Conservation (phyloP, 495 filamentous ascomycete species). For the Neurospora intermedia region DNA sequence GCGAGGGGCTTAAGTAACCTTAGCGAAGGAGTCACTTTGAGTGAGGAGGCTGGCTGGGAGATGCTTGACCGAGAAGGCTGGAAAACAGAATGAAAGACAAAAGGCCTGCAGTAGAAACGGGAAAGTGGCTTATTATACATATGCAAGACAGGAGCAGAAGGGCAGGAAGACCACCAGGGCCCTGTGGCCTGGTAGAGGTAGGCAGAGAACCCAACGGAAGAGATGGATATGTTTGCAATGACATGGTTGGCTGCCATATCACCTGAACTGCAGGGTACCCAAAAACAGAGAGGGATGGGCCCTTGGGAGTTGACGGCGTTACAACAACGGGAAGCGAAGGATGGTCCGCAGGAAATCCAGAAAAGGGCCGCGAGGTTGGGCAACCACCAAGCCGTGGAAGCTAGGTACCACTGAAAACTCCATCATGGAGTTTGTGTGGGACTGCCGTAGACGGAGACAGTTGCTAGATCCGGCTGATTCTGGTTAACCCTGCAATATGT, state of each 20-base stretch:
- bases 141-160: neutral
- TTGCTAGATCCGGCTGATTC: neutral
- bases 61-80: slow-evolving; percentile 13
- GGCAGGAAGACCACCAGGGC: neutral
- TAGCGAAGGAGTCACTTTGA: slow-evolving; percentile 36
- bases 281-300: neutral
- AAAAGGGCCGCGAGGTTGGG: slow-evolving; percentile 11
- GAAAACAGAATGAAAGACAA: slow-evolving; percentile 6
- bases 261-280: slow-evolving; percentile 10
- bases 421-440: neutral
- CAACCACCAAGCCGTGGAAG: slow-evolving; percentile 1
- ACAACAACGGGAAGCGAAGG: slow-evolving; percentile 1
- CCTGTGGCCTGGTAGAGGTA: neutral
- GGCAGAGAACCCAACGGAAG: neutral
- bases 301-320: neutral
- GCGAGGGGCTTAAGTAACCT: slow-evolving; percentile 31
- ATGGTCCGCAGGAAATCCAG: neutral
- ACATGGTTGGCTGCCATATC: slow-evolving; percentile 6
- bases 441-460: slow-evolving; percentile 1
- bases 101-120: slow-evolving; percentile 6
- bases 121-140: slow-evolving; percentile 25
- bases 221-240: neutral
- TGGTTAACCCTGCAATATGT: slow-evolving; percentile 3
- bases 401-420: neutral
- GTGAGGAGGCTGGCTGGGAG: slow-evolving; percentile 14